phyloP scores from a whole-genome alignment of 257 asterid genomes.

The Solanum etuberosum region DNA sequence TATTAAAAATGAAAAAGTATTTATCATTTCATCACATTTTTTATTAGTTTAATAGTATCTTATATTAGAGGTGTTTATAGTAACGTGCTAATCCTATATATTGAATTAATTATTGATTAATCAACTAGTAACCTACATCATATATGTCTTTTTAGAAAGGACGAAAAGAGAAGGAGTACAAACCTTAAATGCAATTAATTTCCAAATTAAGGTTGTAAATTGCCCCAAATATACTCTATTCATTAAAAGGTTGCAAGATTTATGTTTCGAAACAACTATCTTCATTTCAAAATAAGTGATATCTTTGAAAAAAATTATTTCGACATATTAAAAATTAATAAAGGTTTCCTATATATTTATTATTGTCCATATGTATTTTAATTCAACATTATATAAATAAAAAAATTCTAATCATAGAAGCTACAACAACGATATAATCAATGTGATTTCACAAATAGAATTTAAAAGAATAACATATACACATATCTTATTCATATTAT shows the following conservation, averaged over 20 bases:
- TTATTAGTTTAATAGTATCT: not conserved
- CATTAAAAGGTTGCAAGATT: not conserved
- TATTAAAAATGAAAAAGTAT: not conserved
- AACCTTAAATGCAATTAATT: not conserved
- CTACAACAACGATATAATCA: too few relatives aligned
- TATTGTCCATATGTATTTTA: not conserved
- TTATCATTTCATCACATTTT: not conserved
- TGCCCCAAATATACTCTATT: not conserved
- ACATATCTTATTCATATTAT: not conserved
- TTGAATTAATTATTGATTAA: not conserved
- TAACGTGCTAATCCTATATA: not conserved
- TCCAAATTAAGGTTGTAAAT: not conserved
- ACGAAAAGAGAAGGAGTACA: not conserved
- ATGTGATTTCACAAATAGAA: too few relatives aligned
- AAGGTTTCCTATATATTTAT: not conserved
- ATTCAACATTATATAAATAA: not conserved
- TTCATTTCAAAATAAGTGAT: not conserved
- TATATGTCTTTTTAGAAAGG: not conserved
- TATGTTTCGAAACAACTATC: not conserved
- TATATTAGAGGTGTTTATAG: not conserved
- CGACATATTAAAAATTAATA: rapidly evolving
- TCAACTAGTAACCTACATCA: not conserved
- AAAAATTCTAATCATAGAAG: too few relatives aligned
- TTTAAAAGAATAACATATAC: not conserved
- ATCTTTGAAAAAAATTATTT: not conserved